Base-by-base conservation (phyloP, 2,329 filamentous ascomycete genomes). In the Leptosphaerulina australis region DNA sequence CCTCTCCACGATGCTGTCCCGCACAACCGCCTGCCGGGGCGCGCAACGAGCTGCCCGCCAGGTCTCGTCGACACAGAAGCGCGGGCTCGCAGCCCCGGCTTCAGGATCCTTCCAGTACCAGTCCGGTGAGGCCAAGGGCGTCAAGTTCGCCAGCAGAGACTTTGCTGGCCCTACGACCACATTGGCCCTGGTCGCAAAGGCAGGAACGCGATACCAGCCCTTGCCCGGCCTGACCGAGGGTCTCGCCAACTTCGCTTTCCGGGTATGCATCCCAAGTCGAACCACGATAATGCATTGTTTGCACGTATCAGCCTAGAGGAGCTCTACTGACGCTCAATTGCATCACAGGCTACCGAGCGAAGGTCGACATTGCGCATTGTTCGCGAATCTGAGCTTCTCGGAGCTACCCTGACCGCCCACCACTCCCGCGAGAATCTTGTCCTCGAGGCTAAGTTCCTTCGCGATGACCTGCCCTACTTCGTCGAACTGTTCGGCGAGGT, bases 401-500 rank as follows among this genome's bases (percentile, higher is more conserved):
- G 95, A 73, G 91, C 91, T 69, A 87, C 93, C 84, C 86, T 97
- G 79, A 83, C 80, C 66, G 82, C 93, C 61, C 90, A 89, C 77
- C 91, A 97, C 79, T 92, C 91, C 67, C 88, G 93, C 72, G 94
- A 99, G 82, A 91, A 91, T 72, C 80, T 99, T 58, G 86, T 99
- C 53, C 80, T 99, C 69, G 87, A 93, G 77, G 90, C 94, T 74
- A 96, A 88, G 80, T 99, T 99, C 83, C 85, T 99, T 63, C 87
- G 91, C 73, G 87, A 94, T 74, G 92, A 99, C 74, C 86, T 99
- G 63, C 94, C 94, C 64, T 99, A 97, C 84, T 99, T 96, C 76
- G 85, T 91, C 69, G 94, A 99, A 81, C 83, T 99, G 61, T 84
- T 99, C 64, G 91, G 88, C 70, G 95, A 99, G 81, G 89, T 97